Conservation (phyloP, 1,284 basidiomycete species). For the Baeospora myosura region DNA sequence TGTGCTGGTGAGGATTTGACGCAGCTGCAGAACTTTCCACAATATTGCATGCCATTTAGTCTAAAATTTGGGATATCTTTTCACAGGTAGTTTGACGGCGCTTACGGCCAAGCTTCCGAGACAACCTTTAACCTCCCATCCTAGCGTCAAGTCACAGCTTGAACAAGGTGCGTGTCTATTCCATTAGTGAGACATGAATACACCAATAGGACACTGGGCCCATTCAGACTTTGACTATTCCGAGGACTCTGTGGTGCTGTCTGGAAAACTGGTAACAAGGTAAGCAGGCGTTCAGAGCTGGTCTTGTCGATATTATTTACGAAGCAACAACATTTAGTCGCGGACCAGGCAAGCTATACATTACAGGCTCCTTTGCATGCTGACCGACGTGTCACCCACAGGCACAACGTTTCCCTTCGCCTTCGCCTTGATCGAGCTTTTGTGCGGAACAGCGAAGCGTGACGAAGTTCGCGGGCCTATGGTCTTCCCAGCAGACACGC, state of each 20-base stretch:
- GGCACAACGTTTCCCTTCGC: slow-evolving; percentile 76
- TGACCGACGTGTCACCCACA: slow-evolving; percentile 17
- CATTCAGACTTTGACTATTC: slow-evolving; percentile 65
- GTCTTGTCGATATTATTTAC: not conserved
- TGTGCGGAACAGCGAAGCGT: slow-evolving; percentile 61
- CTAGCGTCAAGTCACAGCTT: slow-evolving; percentile 61
- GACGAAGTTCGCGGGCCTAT: slow-evolving; percentile 66
- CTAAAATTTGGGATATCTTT: too few species aligned
- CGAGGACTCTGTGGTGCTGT: slow-evolving; percentile 73
- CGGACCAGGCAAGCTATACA: slow-evolving; percentile 54
- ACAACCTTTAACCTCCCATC: slow-evolving; percentile 75
- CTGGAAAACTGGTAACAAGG: slow-evolving; percentile 74
- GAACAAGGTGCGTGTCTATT: slow-evolving; percentile 47
- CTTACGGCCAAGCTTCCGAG: slow-evolving; percentile 54
- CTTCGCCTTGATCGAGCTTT: slow-evolving; percentile 61
- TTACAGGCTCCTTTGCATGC: not conserved
- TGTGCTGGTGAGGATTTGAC: slow-evolving; percentile 56
- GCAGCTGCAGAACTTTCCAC: too few species aligned
- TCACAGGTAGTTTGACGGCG: slow-evolving; percentile 61
- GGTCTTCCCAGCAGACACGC: slow-evolving; percentile 64
- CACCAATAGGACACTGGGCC: slow-evolving; percentile 1
- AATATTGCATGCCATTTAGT: too few species aligned
- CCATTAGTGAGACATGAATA: not conserved
- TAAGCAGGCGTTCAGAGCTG: slow-evolving; percentile 20
- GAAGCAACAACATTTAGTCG: slow-evolving; percentile 41